These are phyloP conservation scores for Naegleria fowleri DNA, from an alignment of 208 protist species.

Conservation along the genomic window DNA sequence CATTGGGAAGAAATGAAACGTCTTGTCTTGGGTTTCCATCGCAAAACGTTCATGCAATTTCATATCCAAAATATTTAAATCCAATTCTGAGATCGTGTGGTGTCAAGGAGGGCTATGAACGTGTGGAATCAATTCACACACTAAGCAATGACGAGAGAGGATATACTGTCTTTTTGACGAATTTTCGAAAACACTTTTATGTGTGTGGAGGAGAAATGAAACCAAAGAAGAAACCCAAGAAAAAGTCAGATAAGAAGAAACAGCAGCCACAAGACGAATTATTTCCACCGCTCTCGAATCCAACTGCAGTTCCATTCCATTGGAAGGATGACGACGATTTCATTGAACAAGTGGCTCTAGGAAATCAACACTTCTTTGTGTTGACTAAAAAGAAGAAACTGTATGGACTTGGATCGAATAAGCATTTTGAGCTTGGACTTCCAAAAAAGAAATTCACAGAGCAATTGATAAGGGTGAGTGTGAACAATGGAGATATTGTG, in stretches of 20 bases:
- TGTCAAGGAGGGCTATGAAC: not conserved
- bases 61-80: not conserved
- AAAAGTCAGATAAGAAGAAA: not conserved
- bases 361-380: not conserved
- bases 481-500: not conserved
- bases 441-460: not conserved
- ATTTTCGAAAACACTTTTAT: not conserved
- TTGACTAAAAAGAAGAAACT: not conserved
- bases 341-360: not conserved
- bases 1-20: not conserved
- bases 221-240: not conserved
- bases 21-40: not conserved
- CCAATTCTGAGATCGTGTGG: not conserved
- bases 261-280: not conserved
- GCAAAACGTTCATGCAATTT: not conserved
- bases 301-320: not conserved
- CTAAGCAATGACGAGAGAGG: not conserved
- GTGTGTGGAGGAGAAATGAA: not conserved
- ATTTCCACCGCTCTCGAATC: not conserved
- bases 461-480: not conserved
- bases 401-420: not conserved
- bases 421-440: not conserved
- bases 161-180: not conserved
- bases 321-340: not conserved
- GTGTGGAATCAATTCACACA: not conserved